Base-by-base conservation (phyloP, 441 rosid species). In the Jatropha podagrica region DNA sequence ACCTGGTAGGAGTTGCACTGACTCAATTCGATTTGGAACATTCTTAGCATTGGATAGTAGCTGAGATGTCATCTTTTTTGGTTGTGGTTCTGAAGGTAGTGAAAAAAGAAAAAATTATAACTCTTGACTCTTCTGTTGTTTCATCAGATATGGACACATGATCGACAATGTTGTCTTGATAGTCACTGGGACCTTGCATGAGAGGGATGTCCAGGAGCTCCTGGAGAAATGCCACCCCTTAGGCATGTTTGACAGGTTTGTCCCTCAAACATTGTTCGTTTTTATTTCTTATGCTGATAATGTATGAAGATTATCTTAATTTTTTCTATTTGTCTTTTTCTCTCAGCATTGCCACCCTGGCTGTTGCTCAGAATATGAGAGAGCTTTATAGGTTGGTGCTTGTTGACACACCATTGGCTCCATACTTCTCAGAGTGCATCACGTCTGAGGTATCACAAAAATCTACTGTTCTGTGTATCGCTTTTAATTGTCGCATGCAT, bases 221-320 rank as follows among this genome's bases (percentile, higher is more conserved):
- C 76, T 95, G 72, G 99, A 95, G 88, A 95, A 95, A 72, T 95
- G 99, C 75, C 99, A 95, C 76, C 99, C 99, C 77, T 78, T 95
- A 81, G 99, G 99, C 90, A 95, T 95, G 99, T 95, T 95, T 85
- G 99, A 95, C 88, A 95, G 99, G 99, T 95, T 74, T 4, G 40
- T 61, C 56, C 26, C 63, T 42, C 14, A n/a, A 70, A n/a, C 20
- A 54, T 40, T 40, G 13, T 5, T 3, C 20, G 26, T 54, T 27
- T 4, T n/a, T 42, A 72, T 52, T 56, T 56, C n/a, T 18, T 59
- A 42, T 52, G 2, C 44, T 62, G 15, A 38, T 41, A 8, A 59
- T 65, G 23, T 14, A 49, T 46, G 55, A 2, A 55, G 13, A 56
- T 63, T 60, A 18, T 67, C 20, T 27, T 48, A 70, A 71, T 12